Conservation (phyloP, 2,329 filamentous ascomycete genomes). For the Huntiella moniliformis region DNA sequence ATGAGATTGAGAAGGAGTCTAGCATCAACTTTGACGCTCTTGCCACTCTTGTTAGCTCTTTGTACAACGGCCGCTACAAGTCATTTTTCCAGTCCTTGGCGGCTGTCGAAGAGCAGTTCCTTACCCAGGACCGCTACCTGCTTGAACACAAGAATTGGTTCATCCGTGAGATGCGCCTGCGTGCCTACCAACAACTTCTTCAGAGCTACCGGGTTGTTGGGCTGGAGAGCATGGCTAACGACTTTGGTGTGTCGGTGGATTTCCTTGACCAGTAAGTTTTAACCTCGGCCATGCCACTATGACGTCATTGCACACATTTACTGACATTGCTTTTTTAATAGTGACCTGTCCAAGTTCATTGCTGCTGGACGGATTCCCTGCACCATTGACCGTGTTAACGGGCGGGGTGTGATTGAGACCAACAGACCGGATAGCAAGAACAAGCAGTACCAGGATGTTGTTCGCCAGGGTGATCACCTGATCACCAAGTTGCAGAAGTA, state of each 20-base stretch:
- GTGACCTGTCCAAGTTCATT: slow-evolving; percentile 92
- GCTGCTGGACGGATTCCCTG: slow-evolving; percentile 85
- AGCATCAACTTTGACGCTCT: slow-evolving; percentile 80
- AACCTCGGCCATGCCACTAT: neutral
- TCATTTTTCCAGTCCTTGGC: slow-evolving; percentile 82
- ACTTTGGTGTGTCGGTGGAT: slow-evolving; percentile 92
- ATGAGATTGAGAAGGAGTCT: slow-evolving; percentile 50
- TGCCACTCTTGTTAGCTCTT: slow-evolving; percentile 68
- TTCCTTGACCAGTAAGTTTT: slow-evolving; percentile 69
- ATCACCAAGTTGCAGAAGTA: slow-evolving; percentile 99
- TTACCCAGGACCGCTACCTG: slow-evolving; percentile 85
- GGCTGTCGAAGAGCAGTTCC: slow-evolving; percentile 79
- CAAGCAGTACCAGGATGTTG: slow-evolving; percentile 96
- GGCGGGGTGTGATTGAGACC: slow-evolving; percentile 93
- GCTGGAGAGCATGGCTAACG: slow-evolving; percentile 89
- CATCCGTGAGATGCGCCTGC: slow-evolving; percentile 91
- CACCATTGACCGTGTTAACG: slow-evolving; percentile 92
- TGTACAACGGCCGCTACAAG: slow-evolving; percentile 90
- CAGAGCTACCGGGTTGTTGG: slow-evolving; percentile 96
- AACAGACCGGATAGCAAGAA: slow-evolving; percentile 98
- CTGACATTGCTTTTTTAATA: slow-evolving; percentile 19
- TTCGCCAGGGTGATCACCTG: slow-evolving; percentile 90
- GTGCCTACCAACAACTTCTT: slow-evolving; percentile 88
- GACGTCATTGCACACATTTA: neutral
- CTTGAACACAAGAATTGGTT: slow-evolving; percentile 95